Percentiles rank a stretch among this genome's conserved stretches.
These are phyloP conservation scores for Fusarium oxysporum DNA, from an alignment of 2,329 filamentous ascomycete species.

Conservation along the genomic window DNA sequence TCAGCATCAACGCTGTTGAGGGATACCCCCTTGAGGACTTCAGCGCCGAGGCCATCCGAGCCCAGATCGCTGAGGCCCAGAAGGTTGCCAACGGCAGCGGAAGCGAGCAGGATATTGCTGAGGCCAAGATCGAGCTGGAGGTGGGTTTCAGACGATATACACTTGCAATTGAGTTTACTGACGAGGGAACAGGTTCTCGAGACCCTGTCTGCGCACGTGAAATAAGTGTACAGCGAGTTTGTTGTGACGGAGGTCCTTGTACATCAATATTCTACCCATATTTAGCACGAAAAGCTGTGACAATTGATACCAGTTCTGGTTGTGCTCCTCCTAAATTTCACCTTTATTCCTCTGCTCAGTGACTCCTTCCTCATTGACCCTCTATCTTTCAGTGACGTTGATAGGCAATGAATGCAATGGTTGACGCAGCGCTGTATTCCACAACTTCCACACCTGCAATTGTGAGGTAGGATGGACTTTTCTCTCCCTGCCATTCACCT, in stretches of 20 bases:
- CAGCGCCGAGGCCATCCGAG: conserved; percentile 87
- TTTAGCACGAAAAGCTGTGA: conserved; percentile 51
- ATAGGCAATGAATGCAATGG: conserved; percentile 12
- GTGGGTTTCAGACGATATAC: conserved; percentile 58
- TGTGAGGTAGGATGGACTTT: not conserved
- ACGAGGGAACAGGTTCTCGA: conserved; percentile 75
- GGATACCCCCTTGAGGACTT: conserved; percentile 96
- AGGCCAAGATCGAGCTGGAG: conserved; percentile 99
- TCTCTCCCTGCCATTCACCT: conserved; percentile 3
- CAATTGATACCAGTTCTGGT: conserved; percentile 53
- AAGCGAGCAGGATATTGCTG: conserved; percentile 96
- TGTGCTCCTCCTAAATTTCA: conserved; percentile 42
- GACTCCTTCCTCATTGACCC: conserved; percentile 25
- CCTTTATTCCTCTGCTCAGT: conserved; percentile 28
- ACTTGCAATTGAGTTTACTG: conserved; percentile 47
- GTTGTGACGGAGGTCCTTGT: conserved; percentile 55
- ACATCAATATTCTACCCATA: conserved; percentile 55
- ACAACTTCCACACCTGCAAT: conserved; percentile 10
- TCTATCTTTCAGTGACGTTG: conserved; percentile 11
- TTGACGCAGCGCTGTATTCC: conserved; percentile 13
- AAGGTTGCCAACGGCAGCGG: conserved; percentile 92
- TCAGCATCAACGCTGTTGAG: conserved; percentile 99
- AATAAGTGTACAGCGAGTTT: conserved; percentile 73
- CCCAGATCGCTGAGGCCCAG: conserved; percentile 93
- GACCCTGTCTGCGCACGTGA: conserved; percentile 82